Percentiles rank a stretch among this genome's conserved stretches.
Evolutionary conservation across 2,329 filamentous ascomycete species (phyloP).

Genomic region (Penicillium sp.): DNA sequence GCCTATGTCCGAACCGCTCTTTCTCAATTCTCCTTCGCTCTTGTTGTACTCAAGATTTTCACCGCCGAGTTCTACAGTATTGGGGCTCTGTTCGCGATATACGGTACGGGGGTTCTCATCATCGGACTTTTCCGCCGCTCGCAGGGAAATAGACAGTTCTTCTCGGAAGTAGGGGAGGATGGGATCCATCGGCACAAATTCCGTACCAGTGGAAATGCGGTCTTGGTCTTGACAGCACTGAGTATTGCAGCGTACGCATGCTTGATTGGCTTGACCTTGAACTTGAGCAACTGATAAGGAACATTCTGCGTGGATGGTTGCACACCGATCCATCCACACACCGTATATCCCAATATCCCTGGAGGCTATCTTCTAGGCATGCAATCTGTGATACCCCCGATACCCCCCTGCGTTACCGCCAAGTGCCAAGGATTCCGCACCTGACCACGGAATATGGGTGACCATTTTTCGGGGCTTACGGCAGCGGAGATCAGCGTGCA

Average conservation of each 20-base stretch:
- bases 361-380: conserved; percentile 10
- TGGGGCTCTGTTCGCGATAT: conserved; percentile 91
- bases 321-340: conserved; percentile 1
- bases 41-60: conserved; percentile 95
- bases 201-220: conserved; percentile 64
- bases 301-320: not conserved
- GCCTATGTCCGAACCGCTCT: conserved; percentile 94
- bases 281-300: conserved; percentile 37
- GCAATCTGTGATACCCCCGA: conserved; percentile 15
- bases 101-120: conserved; percentile 78
- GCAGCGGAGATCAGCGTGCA: conserved; percentile 19
- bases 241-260: conserved; percentile 62
- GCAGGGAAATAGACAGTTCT: conserved; percentile 93
- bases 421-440: conserved; percentile 33
- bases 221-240: conserved; percentile 60
- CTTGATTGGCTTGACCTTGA: conserved; percentile 59
- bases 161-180: conserved; percentile 58
- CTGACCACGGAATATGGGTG: conserved; percentile 13
- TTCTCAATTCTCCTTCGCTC: conserved; percentile 89
- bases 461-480: conserved; percentile 5
- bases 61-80: conserved; percentile 95
- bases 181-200: conserved; percentile 62
- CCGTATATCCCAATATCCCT: not conserved
- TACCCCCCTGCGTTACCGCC: conserved; percentile 29
- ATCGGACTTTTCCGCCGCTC: conserved; percentile 83